Base-by-base conservation (phyloP, 352 stramenopile species). In the Phytopythium litorale region DNA sequence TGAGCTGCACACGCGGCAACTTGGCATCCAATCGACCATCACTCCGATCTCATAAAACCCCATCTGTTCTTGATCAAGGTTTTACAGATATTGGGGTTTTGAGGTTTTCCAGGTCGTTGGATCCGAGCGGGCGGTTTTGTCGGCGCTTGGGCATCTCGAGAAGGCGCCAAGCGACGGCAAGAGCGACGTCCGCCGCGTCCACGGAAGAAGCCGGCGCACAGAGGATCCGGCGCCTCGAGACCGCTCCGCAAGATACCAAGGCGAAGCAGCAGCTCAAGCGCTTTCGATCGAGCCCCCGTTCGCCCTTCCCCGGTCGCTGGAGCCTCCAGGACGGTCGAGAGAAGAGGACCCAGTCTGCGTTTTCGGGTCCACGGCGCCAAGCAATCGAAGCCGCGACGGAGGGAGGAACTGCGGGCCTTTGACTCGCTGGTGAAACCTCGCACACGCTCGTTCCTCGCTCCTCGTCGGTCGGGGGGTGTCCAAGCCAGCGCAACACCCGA, bases 81-180 rank as follows among this genome's bases (percentile, higher is more conserved):
- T 35, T 35, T 51, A 8, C 45, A 19, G 0, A 21, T 19, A 15
- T n/a, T 28, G 25, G 65, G 65, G 65, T 71, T 71, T 71, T 71
- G 42, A 61, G 65, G 65, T 71, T 67, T 67, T 60, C 56, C 21
- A 60, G 54, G 58, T 67, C 38, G 48, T 61, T 79, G 72, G 72
- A 78, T 78, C 71, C 35, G 53, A n/a, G 49, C 28, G 45, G 46
- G 23, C 23, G 46, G 46, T 51, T 51, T 50, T 18, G 33, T 30
- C 11, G 23, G 40, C 40, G 40, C 40, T 46, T 21, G 7, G 19
- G 45, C 45, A 51, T 25, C 45, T 53, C 46, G 21, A 53, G 46
- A 53, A 53, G 46, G 46, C 46, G 46, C 46, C 46, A n/a, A 12
- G 21, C 46, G 23, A 35, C 46, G 46, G 46, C 33, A 53, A 53